Conservation (phyloP, 2,329 filamentous ascomycete genomes). For the Bertia moriformis region DNA sequence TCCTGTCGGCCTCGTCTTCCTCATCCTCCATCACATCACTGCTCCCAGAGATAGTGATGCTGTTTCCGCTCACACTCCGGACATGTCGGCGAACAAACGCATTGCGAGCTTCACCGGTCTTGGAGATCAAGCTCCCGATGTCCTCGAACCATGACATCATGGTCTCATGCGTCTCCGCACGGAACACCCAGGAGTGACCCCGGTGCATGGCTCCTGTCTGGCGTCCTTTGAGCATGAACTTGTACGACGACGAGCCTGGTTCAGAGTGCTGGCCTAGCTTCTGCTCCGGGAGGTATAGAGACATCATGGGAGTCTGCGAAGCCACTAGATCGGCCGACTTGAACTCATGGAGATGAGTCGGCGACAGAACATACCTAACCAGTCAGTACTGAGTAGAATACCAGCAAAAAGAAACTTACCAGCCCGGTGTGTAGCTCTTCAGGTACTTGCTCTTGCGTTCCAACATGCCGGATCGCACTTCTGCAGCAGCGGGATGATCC, state of each 20-base stretch:
- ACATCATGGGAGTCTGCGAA: conserved; percentile 78
- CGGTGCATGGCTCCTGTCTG: conserved; percentile 89
- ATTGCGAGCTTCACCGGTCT: conserved; percentile 72
- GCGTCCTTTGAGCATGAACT: conserved; percentile 93
- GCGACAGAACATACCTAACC: conserved; percentile 90
- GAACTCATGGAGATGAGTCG: conserved; percentile 96
- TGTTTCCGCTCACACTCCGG: neutral
- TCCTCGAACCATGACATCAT: conserved; percentile 97
- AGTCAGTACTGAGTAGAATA: neutral
- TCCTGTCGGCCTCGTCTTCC: neutral
- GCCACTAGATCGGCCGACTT: conserved; percentile 81
- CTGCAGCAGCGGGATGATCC: conserved; percentile 65
- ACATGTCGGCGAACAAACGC: conserved; percentile 47
- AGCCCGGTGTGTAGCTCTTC: conserved; percentile 91
- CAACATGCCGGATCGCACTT: conserved; percentile 78
- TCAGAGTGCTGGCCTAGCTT: conserved; percentile 86
- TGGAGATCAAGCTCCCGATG: conserved; percentile 78
- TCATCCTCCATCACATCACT: neutral
- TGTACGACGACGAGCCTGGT: conserved; percentile 73
- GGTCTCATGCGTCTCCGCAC: conserved; percentile 66
- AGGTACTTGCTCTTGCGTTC: conserved; percentile 98
- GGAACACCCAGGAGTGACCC: conserved; percentile 59
- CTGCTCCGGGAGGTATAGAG: conserved; percentile 83
- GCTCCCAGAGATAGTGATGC: neutral
- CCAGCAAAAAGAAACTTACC: conserved; percentile 42